Conservation (phyloP, 2,329 filamentous ascomycete species). For the Aquanectria penicillioides region DNA sequence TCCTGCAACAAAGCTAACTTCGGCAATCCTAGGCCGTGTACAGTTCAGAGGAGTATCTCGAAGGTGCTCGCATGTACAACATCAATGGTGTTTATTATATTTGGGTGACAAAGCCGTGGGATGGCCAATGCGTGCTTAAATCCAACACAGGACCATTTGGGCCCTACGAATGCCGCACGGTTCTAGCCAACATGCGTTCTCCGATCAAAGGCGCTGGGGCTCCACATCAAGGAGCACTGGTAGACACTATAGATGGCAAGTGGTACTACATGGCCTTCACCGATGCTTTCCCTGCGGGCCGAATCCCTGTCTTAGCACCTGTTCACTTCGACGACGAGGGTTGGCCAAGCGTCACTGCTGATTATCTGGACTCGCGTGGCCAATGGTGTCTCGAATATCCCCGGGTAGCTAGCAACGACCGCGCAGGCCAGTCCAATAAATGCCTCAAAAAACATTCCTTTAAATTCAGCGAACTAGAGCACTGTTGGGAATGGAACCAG, state of each 20-base stretch:
- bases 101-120: constrained; percentile 56
- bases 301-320: constrained; percentile 66
- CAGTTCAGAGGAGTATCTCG: constrained; percentile 44
- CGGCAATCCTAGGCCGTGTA: neutral
- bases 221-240: constrained; percentile 65
- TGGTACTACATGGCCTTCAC: constrained; percentile 70
- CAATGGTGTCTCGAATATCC: neutral
- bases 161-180: constrained; percentile 56
- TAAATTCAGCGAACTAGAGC: neutral
- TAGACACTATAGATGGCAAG: constrained; percentile 59
- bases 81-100: constrained; percentile 65
- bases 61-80: constrained; percentile 66
- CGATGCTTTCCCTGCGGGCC: constrained; percentile 63
- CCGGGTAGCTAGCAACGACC: neutral
- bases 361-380: too few relatives aligned
- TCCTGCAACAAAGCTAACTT: too few relatives aligned
- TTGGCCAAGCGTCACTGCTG: constrained; percentile 51
- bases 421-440: neutral
- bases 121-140: constrained; percentile 58
- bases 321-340: constrained; percentile 57
- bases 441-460: neutral
- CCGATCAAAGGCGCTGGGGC: constrained; percentile 55
- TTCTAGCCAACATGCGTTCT: constrained; percentile 52
- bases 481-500: constrained; percentile 4
- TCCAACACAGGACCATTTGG: constrained; percentile 55